Conservation (phyloP, 345 rosid genomes). For the Geranium brycei region DNA sequence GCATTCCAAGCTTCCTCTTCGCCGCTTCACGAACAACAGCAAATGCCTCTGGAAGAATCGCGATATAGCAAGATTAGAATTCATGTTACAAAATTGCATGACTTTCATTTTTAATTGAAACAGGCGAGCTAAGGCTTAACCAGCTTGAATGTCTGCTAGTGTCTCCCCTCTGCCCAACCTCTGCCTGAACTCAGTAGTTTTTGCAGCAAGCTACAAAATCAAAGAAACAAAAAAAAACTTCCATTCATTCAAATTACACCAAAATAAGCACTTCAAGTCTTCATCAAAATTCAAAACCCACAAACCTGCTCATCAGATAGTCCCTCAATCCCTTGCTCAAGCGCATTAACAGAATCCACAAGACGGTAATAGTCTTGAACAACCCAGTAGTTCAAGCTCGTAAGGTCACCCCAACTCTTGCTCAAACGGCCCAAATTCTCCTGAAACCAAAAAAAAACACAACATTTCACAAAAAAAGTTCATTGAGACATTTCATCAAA, state of each 20-base stretch:
- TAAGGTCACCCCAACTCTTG: slow-evolving; percentile 35
- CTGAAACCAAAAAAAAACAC: slow-evolving; percentile 1
- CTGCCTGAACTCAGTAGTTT: slow-evolving; percentile 59
- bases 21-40: slow-evolving; percentile 97
- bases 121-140: slow-evolving; percentile 18
- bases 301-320: slow-evolving; percentile 77
- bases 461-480: not conserved
- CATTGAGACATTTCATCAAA: slow-evolving; percentile 36
- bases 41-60: slow-evolving; percentile 54
- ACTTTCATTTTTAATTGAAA: slow-evolving; percentile 1
- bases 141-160: slow-evolving; percentile 77
- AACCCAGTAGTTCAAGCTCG: slow-evolving; percentile 78
- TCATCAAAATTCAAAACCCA: slow-evolving; percentile 9
- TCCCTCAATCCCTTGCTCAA: slow-evolving; percentile 42
- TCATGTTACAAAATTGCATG: slow-evolving; percentile 6
- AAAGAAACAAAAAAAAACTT: not conserved
- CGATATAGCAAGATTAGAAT: not conserved
- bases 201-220: slow-evolving; percentile 46
- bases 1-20: slow-evolving; percentile 92
- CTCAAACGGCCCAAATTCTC: slow-evolving; percentile 28
- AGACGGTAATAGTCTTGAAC: slow-evolving; percentile 77
- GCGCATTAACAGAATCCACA: slow-evolving; percentile 48
- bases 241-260: slow-evolving; percentile 3
- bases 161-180: slow-evolving; percentile 55
- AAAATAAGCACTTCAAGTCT: slow-evolving; percentile 2